These are phyloP conservation scores for Quercus engelmannii DNA, from an alignment of 306 rosid species.

Conservation along the genomic window DNA sequence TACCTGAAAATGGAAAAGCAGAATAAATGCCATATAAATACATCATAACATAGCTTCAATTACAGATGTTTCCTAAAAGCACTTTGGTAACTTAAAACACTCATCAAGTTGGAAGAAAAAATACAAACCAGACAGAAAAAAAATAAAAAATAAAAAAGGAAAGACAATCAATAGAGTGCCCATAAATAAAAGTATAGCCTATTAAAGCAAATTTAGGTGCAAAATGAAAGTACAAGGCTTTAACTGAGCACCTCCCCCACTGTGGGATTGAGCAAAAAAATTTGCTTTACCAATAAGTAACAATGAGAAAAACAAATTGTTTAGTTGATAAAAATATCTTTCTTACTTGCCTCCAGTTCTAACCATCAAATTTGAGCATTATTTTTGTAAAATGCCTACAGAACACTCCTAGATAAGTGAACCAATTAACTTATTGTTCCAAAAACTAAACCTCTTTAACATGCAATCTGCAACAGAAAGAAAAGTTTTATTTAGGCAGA, in stretches of 20 bases:
- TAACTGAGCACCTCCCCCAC: too few relatives aligned
- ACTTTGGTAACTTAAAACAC: background rate
- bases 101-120: background rate
- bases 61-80: background rate
- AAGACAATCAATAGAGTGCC: background rate
- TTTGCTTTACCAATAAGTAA: background rate
- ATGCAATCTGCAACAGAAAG: background rate
- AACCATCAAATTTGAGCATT: too few relatives aligned
- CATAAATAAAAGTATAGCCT: background rate
- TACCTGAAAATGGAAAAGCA: slow-evolving; percentile 64
- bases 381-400: too few relatives aligned
- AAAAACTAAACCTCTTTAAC: background rate
- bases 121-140: too few relatives aligned
- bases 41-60: slow-evolving; percentile 16
- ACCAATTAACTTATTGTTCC: background rate
- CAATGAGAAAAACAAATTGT: background rate
- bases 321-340: background rate
- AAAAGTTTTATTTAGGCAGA: background rate
- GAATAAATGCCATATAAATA: slow-evolving; percentile 20
- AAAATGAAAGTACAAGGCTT: background rate
- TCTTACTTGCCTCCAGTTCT: background rate
- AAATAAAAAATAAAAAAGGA: background rate
- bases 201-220: background rate
- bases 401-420: too few relatives aligned
- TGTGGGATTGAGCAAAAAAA: background rate